Evolutionary conservation across 495 filamentous ascomycete species (phyloP), one percentile per base, ranked within the genome.

Genomic region (Aspergillus mulundensis): DNA sequence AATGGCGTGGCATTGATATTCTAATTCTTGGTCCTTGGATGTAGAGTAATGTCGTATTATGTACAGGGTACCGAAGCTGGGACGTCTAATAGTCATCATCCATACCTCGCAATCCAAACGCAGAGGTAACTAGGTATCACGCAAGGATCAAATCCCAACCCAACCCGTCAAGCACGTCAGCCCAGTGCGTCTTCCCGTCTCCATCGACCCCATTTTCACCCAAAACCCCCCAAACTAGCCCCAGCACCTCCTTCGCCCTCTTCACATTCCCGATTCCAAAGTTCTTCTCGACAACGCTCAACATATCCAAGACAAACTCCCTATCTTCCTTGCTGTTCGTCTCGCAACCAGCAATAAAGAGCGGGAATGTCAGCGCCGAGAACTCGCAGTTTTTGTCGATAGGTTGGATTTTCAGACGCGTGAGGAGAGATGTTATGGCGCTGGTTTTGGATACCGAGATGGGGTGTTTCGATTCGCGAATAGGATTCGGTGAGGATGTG

Each of bases 241-340:
- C 20, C 19, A 77, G 59, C 7, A 76, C n/a, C 45, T 77, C 71
- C 58, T 74, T 72, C 1, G 69, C 74, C 8, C 73, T 68, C 30
- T 62, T 54, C 1, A 72, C 69, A 69, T 77, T 77, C 0, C 68
- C 70, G 43, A 77, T 76, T 0, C 73, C 73, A 57, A 77, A 77
- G 41, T 75, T 76, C 7, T 44, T 19, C 28, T 75, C 69, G 12
- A 77, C 24, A 7, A 63, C 73, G 1, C 50, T 53, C 25, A 77
- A 39, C 1, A 65, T 71, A 14, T 55, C 41, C 1, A 70, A 36
- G 0, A 77, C 61, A 16, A 72, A 38, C 8, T 62, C 60, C 30
- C 70, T 58, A 32, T 75, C 66, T 2, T 60, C 1, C 54, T 7
- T 5, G 45, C 50, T 11, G 69, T 60, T 10, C 34, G 60, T 72